Percentiles rank a stretch among this genome's conserved stretches.
phyloP scores from a whole-genome alignment of 2,329 filamentous ascomycete species.

The Seiridium cupressi region DNA sequence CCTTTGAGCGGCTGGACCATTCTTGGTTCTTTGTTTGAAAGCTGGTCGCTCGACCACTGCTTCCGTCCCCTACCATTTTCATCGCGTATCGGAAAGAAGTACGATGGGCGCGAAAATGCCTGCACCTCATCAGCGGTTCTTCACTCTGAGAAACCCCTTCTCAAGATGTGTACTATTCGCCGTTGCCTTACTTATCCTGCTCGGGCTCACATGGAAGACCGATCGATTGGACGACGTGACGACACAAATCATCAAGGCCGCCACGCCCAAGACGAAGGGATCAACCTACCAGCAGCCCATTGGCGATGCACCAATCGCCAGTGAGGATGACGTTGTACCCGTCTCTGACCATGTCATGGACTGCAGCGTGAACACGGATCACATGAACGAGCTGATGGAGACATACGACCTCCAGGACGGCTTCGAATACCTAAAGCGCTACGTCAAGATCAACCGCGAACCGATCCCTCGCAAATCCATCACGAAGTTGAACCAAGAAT shows the following conservation, averaged over 20 bases:
- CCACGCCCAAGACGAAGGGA: slow-evolving; percentile 30
- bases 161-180: slow-evolving; percentile 43
- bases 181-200: slow-evolving; percentile 39
- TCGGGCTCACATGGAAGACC: slow-evolving; percentile 38
- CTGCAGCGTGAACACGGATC: slow-evolving; percentile 47
- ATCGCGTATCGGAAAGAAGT: slow-evolving; percentile 3
- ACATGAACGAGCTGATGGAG: slow-evolving; percentile 42
- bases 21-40: slow-evolving; percentile 9
- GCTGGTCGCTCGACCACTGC: not conserved
- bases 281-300: slow-evolving; percentile 27
- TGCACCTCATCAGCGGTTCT: slow-evolving; percentile 37
- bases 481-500: slow-evolving; percentile 46
- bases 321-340: slow-evolving; percentile 27
- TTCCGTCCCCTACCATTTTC: not conserved
- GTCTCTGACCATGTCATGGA: slow-evolving; percentile 39
- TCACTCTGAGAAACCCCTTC: slow-evolving; percentile 49
- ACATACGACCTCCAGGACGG: slow-evolving; percentile 46
- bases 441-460: slow-evolving; percentile 49
- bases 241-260: slow-evolving; percentile 39
- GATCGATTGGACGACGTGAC: slow-evolving; percentile 38
- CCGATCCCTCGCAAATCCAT: slow-evolving; percentile 49
- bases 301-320: slow-evolving; percentile 21
- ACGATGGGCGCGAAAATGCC: slow-evolving; percentile 39
- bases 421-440: slow-evolving; percentile 56
- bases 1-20: slow-evolving; percentile 3